Percentiles rank a stretch among this genome's conserved stretches.
phyloP scores from a whole-genome alignment of 495 filamentous ascomycete genomes.

The Aspergillus baeticus region DNA sequence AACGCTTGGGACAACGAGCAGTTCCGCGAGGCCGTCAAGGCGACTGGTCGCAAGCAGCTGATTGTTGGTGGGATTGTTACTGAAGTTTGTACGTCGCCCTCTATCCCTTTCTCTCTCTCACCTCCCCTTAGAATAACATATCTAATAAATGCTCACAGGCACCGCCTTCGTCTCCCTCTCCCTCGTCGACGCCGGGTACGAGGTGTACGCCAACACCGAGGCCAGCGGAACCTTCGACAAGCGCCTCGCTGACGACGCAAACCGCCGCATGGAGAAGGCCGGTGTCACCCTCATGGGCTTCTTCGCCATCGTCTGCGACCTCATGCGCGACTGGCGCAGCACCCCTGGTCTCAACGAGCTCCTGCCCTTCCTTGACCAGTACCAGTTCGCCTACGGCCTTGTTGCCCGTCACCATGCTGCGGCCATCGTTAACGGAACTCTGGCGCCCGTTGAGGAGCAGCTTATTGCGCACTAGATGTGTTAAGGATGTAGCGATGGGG shows the following conservation, averaged over 20 bases:
- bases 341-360: constrained; percentile 63
- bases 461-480: constrained; percentile 18
- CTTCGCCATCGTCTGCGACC: constrained; percentile 67
- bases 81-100: constrained; percentile 60
- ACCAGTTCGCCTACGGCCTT: constrained; percentile 47
- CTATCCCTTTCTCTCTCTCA: background rate
- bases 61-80: constrained; percentile 74
- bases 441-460: constrained; percentile 31
- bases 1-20: constrained; percentile 78
- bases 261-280: constrained; percentile 62
- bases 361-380: constrained; percentile 65
- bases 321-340: constrained; percentile 78
- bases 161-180: constrained; percentile 73
- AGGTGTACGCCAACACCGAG: constrained; percentile 76
- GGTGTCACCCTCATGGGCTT: constrained; percentile 65
- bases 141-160: constrained; percentile 24
- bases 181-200: constrained; percentile 67
- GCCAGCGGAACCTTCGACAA: constrained; percentile 62
- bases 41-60: constrained; percentile 66
- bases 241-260: constrained; percentile 58
- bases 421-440: constrained; percentile 46
- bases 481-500: too few species aligned
- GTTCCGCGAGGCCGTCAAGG: constrained; percentile 64
- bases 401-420: constrained; percentile 49
- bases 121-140: background rate